A percentile compares a stretch with the other conserved stretches of the same genome.
phyloP scores from a whole-genome alignment of 306 rosid species.

The Cercis canadensis region DNA sequence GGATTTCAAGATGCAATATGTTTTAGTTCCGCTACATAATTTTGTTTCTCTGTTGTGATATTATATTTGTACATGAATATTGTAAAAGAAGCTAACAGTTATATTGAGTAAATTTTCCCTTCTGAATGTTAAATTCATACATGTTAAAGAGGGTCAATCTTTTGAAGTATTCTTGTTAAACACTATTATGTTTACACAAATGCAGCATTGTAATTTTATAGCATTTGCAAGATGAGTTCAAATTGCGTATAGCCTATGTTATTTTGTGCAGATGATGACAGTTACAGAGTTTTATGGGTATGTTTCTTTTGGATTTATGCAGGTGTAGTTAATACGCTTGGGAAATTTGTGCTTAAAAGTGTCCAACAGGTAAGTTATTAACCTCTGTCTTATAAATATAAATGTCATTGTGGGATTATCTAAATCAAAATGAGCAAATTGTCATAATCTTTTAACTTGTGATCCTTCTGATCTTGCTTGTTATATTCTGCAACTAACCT shows the following conservation, averaged over 20 bases:
- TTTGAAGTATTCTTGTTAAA: slow-evolving; percentile 19
- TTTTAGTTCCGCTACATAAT: slow-evolving; percentile 5
- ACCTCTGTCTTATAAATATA: slow-evolving; percentile 4
- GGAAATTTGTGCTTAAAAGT: slow-evolving; percentile 48
- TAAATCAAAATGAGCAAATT: no score
- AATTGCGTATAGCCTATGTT: background rate
- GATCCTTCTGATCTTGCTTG: slow-evolving; percentile 9
- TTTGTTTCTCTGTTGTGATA: background rate
- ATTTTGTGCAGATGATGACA: background rate
- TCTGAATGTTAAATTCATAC: no score
- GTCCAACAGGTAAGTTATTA: slow-evolving; percentile 52
- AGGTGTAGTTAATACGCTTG: slow-evolving; percentile 44
- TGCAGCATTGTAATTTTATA: slow-evolving; percentile 1
- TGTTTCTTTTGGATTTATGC: slow-evolving; percentile 30
- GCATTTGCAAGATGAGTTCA: slow-evolving; percentile 10
- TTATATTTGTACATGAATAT: slow-evolving; percentile 9
- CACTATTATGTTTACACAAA: background rate
- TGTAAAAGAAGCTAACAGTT: background rate
- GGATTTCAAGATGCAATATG: no score
- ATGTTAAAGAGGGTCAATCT: background rate
- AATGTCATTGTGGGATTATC: background rate
- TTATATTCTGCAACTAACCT: slow-evolving; percentile 24
- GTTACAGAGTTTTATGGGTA: slow-evolving; percentile 12
- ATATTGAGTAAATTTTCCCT: no score
- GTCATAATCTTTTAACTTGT: background rate